phyloP scores from a whole-genome alignment of 2,329 filamentous ascomycete species.

The Whalleya microplaca region DNA sequence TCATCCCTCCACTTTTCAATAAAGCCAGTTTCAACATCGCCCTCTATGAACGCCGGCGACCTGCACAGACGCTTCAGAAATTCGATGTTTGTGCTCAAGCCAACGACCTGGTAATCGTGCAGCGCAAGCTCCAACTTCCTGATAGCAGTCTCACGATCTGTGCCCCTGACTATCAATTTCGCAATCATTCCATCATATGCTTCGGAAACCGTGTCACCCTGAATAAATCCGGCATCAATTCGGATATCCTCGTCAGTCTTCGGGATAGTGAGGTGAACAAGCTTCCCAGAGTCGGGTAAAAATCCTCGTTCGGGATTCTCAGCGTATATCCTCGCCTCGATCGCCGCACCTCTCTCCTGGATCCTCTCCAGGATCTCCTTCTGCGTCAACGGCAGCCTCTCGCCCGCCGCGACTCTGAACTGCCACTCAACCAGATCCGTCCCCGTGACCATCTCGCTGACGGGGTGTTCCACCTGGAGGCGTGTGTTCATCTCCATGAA shows the following conservation, averaged over 20 bases:
- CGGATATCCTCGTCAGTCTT: constrained; percentile 71
- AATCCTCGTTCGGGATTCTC: constrained; percentile 93
- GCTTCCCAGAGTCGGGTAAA: constrained; percentile 87
- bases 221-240: constrained; percentile 90
- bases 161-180: constrained; percentile 89
- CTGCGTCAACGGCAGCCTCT: constrained; percentile 60
- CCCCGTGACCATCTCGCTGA: constrained; percentile 73
- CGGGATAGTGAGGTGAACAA: constrained; percentile 82
- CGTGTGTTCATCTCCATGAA: constrained; percentile 86
- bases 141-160: constrained; percentile 77
- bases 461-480: constrained; percentile 94
- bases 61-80: constrained; percentile 89
- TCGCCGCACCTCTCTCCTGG: constrained; percentile 76
- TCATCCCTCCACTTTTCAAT: constrained; percentile 86
- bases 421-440: constrained; percentile 92
- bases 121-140: constrained; percentile 80
- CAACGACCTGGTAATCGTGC: constrained; percentile 89
- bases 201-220: constrained; percentile 89
- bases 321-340: constrained; percentile 95
- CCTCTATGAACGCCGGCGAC: constrained; percentile 79
- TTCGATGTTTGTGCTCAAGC: constrained; percentile 93
- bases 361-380: constrained; percentile 75
- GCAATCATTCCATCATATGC: constrained; percentile 99
- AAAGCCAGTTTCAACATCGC: constrained; percentile 93
- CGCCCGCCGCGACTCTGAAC: constrained; percentile 71